Percentiles rank a stretch among this genome's conserved stretches.
These are phyloP conservation scores for Eutrema heterophyllum DNA, from an alignment of 345 rosid species.

Conservation along the genomic window DNA sequence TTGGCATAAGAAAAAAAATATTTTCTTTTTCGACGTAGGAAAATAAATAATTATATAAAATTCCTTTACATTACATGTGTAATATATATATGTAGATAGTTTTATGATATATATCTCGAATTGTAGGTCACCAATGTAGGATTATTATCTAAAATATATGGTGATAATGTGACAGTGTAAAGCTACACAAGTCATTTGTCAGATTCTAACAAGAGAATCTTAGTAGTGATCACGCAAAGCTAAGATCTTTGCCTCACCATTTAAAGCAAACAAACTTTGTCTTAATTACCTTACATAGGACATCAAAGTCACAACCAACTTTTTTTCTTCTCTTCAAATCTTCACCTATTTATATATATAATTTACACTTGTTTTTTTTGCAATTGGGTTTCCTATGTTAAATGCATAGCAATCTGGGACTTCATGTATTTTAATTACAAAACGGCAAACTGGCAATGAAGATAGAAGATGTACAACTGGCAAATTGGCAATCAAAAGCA, in stretches of 20 bases:
- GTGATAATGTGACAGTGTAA: slow-evolving; percentile 8
- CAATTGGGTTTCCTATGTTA: background rate
- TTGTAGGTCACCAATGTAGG: slow-evolving; percentile 1
- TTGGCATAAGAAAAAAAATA: background rate
- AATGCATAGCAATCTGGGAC: background rate
- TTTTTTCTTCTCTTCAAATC: slow-evolving; percentile 23
- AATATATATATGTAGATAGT: background rate
- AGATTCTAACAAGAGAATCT: slow-evolving; percentile 30
- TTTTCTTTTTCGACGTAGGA: background rate
- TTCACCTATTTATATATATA: slow-evolving; percentile 9
- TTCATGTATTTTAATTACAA: background rate
- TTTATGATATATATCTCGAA: background rate
- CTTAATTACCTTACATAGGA: slow-evolving; percentile 27
- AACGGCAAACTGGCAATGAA: background rate
- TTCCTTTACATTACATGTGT: background rate
- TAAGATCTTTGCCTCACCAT: slow-evolving; percentile 30
- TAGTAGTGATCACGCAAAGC: slow-evolving; percentile 32
- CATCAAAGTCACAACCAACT: slow-evolving; percentile 20
- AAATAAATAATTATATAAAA: background rate
- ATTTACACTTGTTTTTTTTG: background rate
- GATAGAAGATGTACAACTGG: background rate
- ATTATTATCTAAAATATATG: slow-evolving; percentile 16
- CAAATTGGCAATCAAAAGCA: background rate
- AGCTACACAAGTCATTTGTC: slow-evolving; percentile 26
- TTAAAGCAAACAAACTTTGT: slow-evolving; percentile 24